A percentile compares a stretch with the other conserved stretches of the same genome.
Conservation (phyloP, 441 rosid species). For the Pelargonium cotyledonis region DNA sequence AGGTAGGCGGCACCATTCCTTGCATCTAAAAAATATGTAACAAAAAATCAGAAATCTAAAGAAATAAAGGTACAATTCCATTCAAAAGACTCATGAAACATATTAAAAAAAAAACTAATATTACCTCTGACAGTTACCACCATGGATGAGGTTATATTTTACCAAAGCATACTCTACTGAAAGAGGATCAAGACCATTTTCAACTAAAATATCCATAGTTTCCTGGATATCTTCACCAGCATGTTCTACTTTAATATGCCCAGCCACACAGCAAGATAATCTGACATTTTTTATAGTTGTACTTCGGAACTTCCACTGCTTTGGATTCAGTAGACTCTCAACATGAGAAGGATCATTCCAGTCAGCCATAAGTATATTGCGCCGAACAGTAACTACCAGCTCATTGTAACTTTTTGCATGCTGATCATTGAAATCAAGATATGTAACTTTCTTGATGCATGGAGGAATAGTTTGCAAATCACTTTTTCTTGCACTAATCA, state of each 20-base stretch:
- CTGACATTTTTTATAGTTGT: conserved; percentile 70
- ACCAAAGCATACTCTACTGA: conserved; percentile 66
- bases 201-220: conserved; percentile 74
- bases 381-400: conserved; percentile 80
- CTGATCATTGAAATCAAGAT: conserved; percentile 60
- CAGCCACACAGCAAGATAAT: conserved; percentile 93
- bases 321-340: conserved; percentile 89
- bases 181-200: conserved; percentile 49
- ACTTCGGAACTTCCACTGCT: conserved; percentile 87
- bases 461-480: conserved; percentile 89
- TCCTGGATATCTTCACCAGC: conserved; percentile 89
- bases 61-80: not conserved
- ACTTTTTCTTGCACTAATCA: conserved; percentile 90
- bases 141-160: conserved; percentile 58
- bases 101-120: conserved; percentile 16
- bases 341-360: conserved; percentile 99
- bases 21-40: conserved; percentile 45
- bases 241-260: conserved; percentile 75
- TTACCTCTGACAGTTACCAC: conserved; percentile 83
- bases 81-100: conserved; percentile 9
- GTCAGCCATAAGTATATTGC: conserved; percentile 89
- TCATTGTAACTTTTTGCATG: conserved; percentile 95
- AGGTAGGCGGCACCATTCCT: conserved; percentile 95
- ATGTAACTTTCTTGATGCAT: conserved; percentile 72
- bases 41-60: conserved; percentile 7